These are phyloP conservation scores for Helicocarpus griseus DNA, from an alignment of 2,329 filamentous ascomycete species.

Conservation along the genomic window DNA sequence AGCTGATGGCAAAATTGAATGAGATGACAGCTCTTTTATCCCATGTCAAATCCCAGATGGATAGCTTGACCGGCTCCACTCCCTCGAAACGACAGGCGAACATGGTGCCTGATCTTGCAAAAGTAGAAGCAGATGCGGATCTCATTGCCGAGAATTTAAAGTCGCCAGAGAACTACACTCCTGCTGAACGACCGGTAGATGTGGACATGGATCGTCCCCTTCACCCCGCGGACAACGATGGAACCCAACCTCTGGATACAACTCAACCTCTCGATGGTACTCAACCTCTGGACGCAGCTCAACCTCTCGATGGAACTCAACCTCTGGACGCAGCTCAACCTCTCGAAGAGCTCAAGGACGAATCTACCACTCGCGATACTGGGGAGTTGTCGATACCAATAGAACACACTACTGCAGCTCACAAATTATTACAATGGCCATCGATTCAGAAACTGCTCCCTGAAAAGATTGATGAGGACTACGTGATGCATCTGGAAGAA, in stretches of 20 bases:
- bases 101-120: not conserved
- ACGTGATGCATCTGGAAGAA: conserved; percentile 68
- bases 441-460: conserved; percentile 57
- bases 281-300: no score
- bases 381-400: conserved; percentile 64
- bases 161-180: not conserved
- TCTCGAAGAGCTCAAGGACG: conserved; percentile 16
- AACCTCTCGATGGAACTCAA: no score
- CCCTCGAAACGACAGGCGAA: conserved; percentile 1
- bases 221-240: not conserved
- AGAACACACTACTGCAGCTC: conserved; percentile 84
- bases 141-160: not conserved
- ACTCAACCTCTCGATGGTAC: no score
- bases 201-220: not conserved
- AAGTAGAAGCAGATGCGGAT: not conserved
- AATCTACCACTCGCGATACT: conserved; percentile 35
- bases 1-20: not conserved
- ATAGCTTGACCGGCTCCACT: not conserved
- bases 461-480: conserved; percentile 52
- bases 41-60: not conserved
- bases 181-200: not conserved
- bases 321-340: no score
- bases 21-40: conserved; percentile 5
- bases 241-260: not conserved
- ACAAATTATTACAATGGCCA: conserved; percentile 65